Conservation (phyloP, 2,329 filamentous ascomycete species). For the Aspergillus viridinutans region DNA sequence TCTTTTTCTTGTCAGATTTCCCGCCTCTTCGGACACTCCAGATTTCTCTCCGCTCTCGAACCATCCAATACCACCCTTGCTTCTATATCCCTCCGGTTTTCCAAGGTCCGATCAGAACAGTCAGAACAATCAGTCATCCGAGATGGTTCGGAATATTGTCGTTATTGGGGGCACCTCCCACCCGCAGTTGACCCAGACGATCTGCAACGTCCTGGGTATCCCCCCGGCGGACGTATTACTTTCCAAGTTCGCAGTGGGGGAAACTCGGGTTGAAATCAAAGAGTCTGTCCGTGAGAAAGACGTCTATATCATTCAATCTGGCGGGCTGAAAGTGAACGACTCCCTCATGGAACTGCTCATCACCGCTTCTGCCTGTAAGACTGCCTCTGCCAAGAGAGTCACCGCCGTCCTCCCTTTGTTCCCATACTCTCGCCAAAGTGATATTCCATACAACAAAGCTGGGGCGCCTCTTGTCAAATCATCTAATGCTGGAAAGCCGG, state of each 20-base stretch:
- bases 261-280: constrained; percentile 91
- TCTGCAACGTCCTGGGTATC: constrained; percentile 85
- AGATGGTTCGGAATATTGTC: constrained; percentile 92
- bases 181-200: constrained; percentile 76
- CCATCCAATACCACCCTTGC: constrained; percentile 10
- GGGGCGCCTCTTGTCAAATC: constrained; percentile 81
- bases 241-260: constrained; percentile 89
- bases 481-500: constrained; percentile 37
- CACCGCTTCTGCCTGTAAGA: constrained; percentile 97
- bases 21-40: constrained; percentile 24
- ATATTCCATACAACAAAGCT: constrained; percentile 93
- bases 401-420: constrained; percentile 93
- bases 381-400: constrained; percentile 84
- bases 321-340: constrained; percentile 90
- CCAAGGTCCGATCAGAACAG: constrained; percentile 9
- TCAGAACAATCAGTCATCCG: constrained; percentile 14
- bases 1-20: constrained; percentile 25
- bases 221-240: constrained; percentile 80
- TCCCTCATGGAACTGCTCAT: constrained; percentile 95
- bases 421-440: constrained; percentile 93
- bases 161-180: constrained; percentile 92
- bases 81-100: constrained; percentile 13
- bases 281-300: constrained; percentile 97
- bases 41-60: constrained; percentile 21
- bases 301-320: constrained; percentile 97